Evolutionary conservation across 305 asterid species (phyloP).

Genomic region (Ilex paraguariensis): DNA sequence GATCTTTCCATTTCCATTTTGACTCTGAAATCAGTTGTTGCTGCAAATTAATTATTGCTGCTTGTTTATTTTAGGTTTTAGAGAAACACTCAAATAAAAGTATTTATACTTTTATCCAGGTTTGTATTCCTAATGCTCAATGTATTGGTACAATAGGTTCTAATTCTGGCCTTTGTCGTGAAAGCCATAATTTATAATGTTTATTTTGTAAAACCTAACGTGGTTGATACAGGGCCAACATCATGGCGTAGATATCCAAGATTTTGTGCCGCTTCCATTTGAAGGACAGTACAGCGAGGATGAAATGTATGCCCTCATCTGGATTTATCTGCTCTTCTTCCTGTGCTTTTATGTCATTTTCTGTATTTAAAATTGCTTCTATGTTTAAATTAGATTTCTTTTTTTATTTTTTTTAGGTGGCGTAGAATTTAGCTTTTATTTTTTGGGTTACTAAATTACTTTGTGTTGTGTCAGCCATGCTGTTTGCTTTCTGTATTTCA

Average conservation of each 20-base stretch:
- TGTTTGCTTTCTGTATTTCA: too few relatives aligned
- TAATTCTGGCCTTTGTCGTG: neutral
- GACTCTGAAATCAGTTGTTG: slow-evolving; percentile 13
- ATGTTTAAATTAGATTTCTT: too few relatives aligned
- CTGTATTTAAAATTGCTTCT: neutral
- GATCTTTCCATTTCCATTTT: slow-evolving; percentile 13
- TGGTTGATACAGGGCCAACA: slow-evolving; percentile 36
- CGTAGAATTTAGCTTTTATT: too few relatives aligned
- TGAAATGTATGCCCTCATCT: slow-evolving; percentile 38
- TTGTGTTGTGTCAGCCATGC: neutral
- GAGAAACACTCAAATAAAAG: slow-evolving; percentile 65
- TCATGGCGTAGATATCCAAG: slow-evolving; percentile 30
- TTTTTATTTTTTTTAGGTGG: too few relatives aligned
- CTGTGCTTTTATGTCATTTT: slow-evolving; percentile 3
- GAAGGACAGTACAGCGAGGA: slow-evolving; percentile 29
- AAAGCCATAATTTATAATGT: slow-evolving; percentile 7
- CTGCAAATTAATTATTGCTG: slow-evolving; percentile 27
- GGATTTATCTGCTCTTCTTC: slow-evolving; percentile 1
- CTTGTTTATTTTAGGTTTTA: slow-evolving; percentile 54
- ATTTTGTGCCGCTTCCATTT: slow-evolving; percentile 21
- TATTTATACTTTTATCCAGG: slow-evolving; percentile 65
- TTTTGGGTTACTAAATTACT: too few relatives aligned
- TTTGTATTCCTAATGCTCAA: slow-evolving; percentile 17
- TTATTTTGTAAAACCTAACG: slow-evolving; percentile 11
- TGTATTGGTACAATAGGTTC: neutral